phyloP scores from a whole-genome alignment of 1,284 basidiomycete genomes.

The Cutaneotrichosporon sp. region DNA sequence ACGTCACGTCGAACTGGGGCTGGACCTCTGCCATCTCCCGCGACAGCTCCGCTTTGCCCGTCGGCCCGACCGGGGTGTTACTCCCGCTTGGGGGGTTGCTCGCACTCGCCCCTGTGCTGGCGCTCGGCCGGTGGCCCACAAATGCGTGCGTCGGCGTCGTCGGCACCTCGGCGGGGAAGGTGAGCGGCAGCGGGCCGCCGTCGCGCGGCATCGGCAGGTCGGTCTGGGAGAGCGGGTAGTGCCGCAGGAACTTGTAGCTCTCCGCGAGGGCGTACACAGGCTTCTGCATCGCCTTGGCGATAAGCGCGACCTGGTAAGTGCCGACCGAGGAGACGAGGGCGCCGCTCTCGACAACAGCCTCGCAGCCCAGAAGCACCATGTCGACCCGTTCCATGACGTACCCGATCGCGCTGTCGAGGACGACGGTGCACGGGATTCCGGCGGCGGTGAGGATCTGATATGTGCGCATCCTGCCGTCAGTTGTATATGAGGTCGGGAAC shows the following conservation, averaged over 20 bases:
- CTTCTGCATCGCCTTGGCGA: slow-evolving; percentile 89
- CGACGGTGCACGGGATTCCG: slow-evolving; percentile 89
- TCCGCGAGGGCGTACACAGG: slow-evolving; percentile 97
- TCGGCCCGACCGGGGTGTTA: no score
- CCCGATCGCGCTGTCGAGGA: slow-evolving; percentile 92
- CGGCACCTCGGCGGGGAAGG: slow-evolving; percentile 24
- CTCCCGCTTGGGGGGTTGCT: no score
- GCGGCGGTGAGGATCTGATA: slow-evolving; percentile 73
- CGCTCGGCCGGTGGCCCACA: no score
- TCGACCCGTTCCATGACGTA: slow-evolving; percentile 96
- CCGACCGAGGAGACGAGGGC: slow-evolving; percentile 63
- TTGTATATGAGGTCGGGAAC: neutral
- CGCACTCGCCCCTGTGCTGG: no score
- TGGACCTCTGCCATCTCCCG: slow-evolving; percentile 48
- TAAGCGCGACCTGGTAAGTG: slow-evolving; percentile 92
- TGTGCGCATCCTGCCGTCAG: slow-evolving; percentile 68
- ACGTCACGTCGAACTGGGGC: slow-evolving; percentile 51
- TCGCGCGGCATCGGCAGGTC: slow-evolving; percentile 63
- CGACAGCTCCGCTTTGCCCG: slow-evolving; percentile 35
- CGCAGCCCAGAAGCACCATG: slow-evolving; percentile 90
- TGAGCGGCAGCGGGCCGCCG: slow-evolving; percentile 19
- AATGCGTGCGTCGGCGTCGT: neutral
- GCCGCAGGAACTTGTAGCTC: slow-evolving; percentile 95
- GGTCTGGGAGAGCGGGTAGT: slow-evolving; percentile 94
- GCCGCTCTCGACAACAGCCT: slow-evolving; percentile 94